A percentile compares a stretch with the other conserved stretches of the same genome.
These are phyloP conservation scores for Phytophthora pistaciae DNA, from an alignment of 352 stramenopile species.

Conservation along the genomic window DNA sequence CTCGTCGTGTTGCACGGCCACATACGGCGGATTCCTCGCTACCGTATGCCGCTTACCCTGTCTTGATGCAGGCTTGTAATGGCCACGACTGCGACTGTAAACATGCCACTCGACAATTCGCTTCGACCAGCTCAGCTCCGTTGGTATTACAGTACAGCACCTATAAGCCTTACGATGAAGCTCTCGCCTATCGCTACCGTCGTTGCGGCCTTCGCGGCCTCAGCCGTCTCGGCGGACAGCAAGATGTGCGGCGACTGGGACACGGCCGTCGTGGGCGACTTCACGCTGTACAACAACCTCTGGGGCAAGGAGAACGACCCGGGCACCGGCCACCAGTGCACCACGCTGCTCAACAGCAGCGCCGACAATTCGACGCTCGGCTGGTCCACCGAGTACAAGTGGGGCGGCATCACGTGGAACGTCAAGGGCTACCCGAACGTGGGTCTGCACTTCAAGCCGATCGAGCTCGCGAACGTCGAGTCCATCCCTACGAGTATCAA, in stretches of 20 bases:
- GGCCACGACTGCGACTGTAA: background rate
- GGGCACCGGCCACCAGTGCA: slow-evolving; percentile 33
- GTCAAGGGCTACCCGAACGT: slow-evolving; percentile 42
- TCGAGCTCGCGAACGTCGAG: slow-evolving; percentile 37
- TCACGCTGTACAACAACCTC: slow-evolving; percentile 52
- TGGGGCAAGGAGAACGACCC: slow-evolving; percentile 39
- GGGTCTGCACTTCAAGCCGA: slow-evolving; percentile 29
- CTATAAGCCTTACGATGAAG: slow-evolving; percentile 29
- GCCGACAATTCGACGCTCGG: slow-evolving; percentile 22
- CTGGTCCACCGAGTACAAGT: slow-evolving; percentile 32
- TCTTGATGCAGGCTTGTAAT: background rate
- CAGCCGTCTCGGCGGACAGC: slow-evolving; percentile 16
- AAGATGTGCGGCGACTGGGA: slow-evolving; percentile 47
- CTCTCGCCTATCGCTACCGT: slow-evolving; percentile 2
- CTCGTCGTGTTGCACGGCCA: background rate
- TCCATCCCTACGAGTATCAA: slow-evolving; percentile 45
- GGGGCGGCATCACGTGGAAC: slow-evolving; percentile 29
- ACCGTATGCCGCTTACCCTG: background rate
- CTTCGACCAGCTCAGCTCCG: slow-evolving; percentile 3
- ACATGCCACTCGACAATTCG: slow-evolving; percentile 17
- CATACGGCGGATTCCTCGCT: slow-evolving; percentile 5
- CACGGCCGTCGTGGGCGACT: slow-evolving; percentile 33
- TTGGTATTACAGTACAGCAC: background rate
- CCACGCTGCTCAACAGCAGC: slow-evolving; percentile 20
- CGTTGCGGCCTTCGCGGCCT: slow-evolving; percentile 9